Percentiles rank a stretch among this genome's conserved stretches.
Evolutionary conservation across 805 yeast genomes (phyloP).

Genomic region (Metschnikowia drakensbergensis): DNA sequence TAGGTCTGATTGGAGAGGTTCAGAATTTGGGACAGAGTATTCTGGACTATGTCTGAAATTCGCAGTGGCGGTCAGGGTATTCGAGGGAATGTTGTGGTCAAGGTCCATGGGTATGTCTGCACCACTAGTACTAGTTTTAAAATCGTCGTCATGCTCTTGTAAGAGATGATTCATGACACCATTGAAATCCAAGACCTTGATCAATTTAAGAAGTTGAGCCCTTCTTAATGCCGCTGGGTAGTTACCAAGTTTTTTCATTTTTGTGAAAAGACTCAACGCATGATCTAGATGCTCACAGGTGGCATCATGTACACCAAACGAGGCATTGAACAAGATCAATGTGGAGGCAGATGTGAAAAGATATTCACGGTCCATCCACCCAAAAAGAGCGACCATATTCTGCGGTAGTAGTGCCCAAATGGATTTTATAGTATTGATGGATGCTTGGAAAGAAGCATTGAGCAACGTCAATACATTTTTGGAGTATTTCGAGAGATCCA

Average conservation of each 20-base stretch:
- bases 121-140: neutral
- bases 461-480: constrained; percentile 61
- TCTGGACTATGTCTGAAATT: constrained; percentile 12
- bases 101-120: constrained; percentile 12
- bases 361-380: constrained; percentile 85
- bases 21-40: constrained; percentile 13
- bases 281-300: constrained; percentile 70
- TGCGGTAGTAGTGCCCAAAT: constrained; percentile 73
- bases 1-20: constrained; percentile 21
- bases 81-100: constrained; percentile 5
- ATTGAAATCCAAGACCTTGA: constrained; percentile 64
- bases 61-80: constrained; percentile 3
- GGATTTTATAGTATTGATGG: constrained; percentile 68
- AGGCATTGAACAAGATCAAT: constrained; percentile 65
- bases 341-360: constrained; percentile 75
- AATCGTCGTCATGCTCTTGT: constrained; percentile 53
- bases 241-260: constrained; percentile 73
- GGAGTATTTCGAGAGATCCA: constrained; percentile 66
- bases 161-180: constrained; percentile 58
- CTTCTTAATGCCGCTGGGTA: constrained; percentile 75
- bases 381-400: constrained; percentile 80
- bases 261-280: constrained; percentile 63
- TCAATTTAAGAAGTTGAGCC: constrained; percentile 63
- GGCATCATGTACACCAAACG: constrained; percentile 79
- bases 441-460: constrained; percentile 77